phyloP scores from a whole-genome alignment of 1,284 basidiomycete genomes.

The Pseudozyma hubeiensis region DNA sequence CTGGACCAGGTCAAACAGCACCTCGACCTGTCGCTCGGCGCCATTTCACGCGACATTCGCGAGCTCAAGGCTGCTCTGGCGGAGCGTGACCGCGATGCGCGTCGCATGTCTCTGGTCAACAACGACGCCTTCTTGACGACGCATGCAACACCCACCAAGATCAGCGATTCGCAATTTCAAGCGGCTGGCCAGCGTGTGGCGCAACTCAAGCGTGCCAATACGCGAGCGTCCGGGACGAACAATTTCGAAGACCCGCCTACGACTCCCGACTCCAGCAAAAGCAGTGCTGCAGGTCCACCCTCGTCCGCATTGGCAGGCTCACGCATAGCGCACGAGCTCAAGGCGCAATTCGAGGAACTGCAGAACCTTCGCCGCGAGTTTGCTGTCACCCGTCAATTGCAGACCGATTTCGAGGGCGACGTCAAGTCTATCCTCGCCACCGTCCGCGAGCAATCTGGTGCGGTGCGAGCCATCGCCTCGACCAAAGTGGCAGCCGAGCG shows the following conservation, averaged over 20 bases:
- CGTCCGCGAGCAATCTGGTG: slow-evolving; percentile 83
- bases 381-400: slow-evolving; percentile 91
- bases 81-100: slow-evolving; percentile 55
- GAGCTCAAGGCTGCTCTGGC: slow-evolving; percentile 81
- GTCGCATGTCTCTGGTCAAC: slow-evolving; percentile 40
- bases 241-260: slow-evolving; percentile 9
- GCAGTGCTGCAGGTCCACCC: neutral
- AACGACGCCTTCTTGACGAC: slow-evolving; percentile 19
- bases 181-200: slow-evolving; percentile 63
- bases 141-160: slow-evolving; percentile 43
- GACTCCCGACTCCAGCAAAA: neutral
- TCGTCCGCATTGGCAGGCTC: slow-evolving; percentile 32
- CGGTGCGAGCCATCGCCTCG: slow-evolving; percentile 80
- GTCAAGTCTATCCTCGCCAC: slow-evolving; percentile 85
- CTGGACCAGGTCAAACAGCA: slow-evolving; percentile 99
- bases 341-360: slow-evolving; percentile 92
- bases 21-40: slow-evolving; percentile 88
- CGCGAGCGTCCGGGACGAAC: slow-evolving; percentile 23
- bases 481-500: slow-evolving; percentile 84
- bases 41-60: slow-evolving; percentile 88
- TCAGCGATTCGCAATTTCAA: slow-evolving; percentile 64
- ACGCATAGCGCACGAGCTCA: slow-evolving; percentile 75
- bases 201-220: slow-evolving; percentile 55
- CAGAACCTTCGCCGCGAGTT: slow-evolving; percentile 91
- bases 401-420: slow-evolving; percentile 89